Evolutionary conservation across 805 yeast genomes (phyloP).

Genomic region (Yarrowia sp.): DNA sequence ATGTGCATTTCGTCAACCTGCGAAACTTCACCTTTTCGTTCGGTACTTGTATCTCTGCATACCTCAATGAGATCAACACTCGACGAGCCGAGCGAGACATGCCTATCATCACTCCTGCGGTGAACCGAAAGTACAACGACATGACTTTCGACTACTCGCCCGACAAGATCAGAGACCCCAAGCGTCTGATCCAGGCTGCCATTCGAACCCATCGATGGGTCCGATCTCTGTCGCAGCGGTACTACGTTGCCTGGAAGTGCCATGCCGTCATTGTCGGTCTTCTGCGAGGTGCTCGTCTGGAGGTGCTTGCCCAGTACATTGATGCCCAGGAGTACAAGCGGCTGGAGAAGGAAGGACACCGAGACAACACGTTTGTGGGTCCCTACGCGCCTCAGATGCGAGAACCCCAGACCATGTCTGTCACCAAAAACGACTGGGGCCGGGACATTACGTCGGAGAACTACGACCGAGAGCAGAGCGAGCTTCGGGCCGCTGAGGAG

Average conservation of each 20-base stretch:
- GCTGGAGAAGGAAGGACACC: conserved; percentile 25
- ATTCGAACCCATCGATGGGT: conserved; percentile 33
- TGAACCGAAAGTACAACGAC: conserved; percentile 17
- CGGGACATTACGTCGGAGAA: conserved; percentile 31
- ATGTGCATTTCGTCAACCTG: conserved; percentile 33
- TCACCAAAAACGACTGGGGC: conserved; percentile 36
- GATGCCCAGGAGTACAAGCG: conserved; percentile 39
- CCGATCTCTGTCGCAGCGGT: conserved; percentile 24
- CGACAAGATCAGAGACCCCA: conserved; percentile 36
- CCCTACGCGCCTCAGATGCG: conserved; percentile 25
- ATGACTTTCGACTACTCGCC: conserved; percentile 36
- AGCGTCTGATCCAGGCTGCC: conserved; percentile 31
- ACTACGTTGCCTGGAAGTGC: conserved; percentile 39
- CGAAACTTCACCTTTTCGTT: conserved; percentile 35
- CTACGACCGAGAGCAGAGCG: conserved; percentile 35
- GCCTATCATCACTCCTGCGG: conserved; percentile 22
- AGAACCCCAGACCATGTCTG: conserved; percentile 27
- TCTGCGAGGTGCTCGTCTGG: conserved; percentile 38
- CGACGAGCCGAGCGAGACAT: conserved; percentile 27
- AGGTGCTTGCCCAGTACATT: conserved; percentile 36
- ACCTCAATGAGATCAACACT: conserved; percentile 33
- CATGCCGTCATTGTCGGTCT: conserved; percentile 38
- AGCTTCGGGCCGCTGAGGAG: conserved; percentile 32
- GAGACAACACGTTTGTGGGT: conserved; percentile 27
- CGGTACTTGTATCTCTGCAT: conserved; percentile 32